These are phyloP conservation scores for Erythrobasidium hasegawianum DNA, from an alignment of 1,284 basidiomycete species.

Conservation along the genomic window DNA sequence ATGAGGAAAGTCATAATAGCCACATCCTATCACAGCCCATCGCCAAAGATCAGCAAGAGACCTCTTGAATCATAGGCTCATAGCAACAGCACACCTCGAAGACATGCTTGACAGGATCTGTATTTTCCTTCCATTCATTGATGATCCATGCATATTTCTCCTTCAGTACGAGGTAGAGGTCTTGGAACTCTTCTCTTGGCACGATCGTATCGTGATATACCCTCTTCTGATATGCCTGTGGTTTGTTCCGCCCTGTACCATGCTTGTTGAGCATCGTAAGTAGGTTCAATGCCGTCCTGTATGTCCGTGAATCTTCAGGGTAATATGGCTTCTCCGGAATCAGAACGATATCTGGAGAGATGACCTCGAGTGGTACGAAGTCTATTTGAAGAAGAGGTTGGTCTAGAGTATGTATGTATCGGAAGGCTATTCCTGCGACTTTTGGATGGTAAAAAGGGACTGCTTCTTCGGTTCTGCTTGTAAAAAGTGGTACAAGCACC, in stretches of 20 bases:
- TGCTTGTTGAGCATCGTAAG: constrained; percentile 79
- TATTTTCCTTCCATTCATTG: constrained; percentile 65
- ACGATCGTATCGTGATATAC: constrained; percentile 79
- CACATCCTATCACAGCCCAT: constrained; percentile 62
- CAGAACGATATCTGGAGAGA: not conserved
- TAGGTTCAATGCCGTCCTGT: constrained; percentile 59
- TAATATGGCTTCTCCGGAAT: constrained; percentile 10
- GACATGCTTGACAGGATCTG: constrained; percentile 80
- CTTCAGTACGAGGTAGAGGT: constrained; percentile 78
- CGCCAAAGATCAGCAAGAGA: not conserved
- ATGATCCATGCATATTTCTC: constrained; percentile 60
- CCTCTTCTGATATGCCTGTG: constrained; percentile 69
- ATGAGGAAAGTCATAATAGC: constrained; percentile 90
- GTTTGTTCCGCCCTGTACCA: constrained; percentile 70
- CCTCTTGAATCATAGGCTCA: too few species aligned
- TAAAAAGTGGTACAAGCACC: constrained; percentile 60
- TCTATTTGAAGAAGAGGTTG: constrained; percentile 49
- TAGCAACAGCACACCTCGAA: constrained; percentile 74
- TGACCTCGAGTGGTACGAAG: constrained; percentile 9
- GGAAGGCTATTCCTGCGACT: constrained; percentile 68
- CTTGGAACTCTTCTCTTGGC: constrained; percentile 74
- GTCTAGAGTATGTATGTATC: constrained; percentile 57
- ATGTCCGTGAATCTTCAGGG: constrained; percentile 9
- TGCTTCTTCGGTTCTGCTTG: constrained; percentile 45
- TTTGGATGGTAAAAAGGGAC: constrained; percentile 77